Percentiles rank a stretch among this genome's conserved stretches.
Conservation (phyloP, 1,284 basidiomycete species). For the Leucocoprinus gongylophorus region DNA sequence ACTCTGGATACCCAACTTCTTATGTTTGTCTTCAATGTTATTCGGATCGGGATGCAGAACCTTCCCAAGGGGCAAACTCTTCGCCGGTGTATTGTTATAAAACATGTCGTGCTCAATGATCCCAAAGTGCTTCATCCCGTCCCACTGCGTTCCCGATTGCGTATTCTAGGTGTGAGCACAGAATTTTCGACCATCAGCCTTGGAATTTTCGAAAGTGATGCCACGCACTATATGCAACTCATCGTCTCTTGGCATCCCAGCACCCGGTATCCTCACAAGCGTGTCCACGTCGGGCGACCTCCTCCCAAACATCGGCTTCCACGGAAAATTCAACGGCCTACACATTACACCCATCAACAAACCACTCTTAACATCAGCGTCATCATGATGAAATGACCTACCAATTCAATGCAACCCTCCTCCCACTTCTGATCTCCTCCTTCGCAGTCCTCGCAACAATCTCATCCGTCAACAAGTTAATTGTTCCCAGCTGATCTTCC, state of each 20-base stretch:
- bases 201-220: neutral
- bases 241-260: conserved; percentile 45
- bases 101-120: conserved; percentile 48
- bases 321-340: conserved; percentile 65
- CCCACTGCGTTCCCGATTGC: conserved; percentile 73
- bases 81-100: conserved; percentile 52
- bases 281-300: conserved; percentile 46
- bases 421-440: conserved; percentile 60
- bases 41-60: conserved; percentile 43
- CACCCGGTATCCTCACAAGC: conserved; percentile 22
- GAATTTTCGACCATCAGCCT: neutral
- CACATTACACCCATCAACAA: neutral
- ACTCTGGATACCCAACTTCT: conserved; percentile 65
- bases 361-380: neutral
- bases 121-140: conserved; percentile 60
- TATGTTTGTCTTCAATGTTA: conserved; percentile 41
- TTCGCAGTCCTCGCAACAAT: conserved; percentile 53
- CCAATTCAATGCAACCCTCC: conserved; percentile 57
- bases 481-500: conserved; percentile 63
- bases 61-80: conserved; percentile 40
- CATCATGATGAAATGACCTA: conserved; percentile 28
- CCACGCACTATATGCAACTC: conserved; percentile 53
- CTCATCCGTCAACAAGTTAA: conserved; percentile 62
- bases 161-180: conserved; percentile 44
- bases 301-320: conserved; percentile 54